phyloP scores from a whole-genome alignment of 2,329 filamentous ascomycete genomes.

The Tolypocladium album region DNA sequence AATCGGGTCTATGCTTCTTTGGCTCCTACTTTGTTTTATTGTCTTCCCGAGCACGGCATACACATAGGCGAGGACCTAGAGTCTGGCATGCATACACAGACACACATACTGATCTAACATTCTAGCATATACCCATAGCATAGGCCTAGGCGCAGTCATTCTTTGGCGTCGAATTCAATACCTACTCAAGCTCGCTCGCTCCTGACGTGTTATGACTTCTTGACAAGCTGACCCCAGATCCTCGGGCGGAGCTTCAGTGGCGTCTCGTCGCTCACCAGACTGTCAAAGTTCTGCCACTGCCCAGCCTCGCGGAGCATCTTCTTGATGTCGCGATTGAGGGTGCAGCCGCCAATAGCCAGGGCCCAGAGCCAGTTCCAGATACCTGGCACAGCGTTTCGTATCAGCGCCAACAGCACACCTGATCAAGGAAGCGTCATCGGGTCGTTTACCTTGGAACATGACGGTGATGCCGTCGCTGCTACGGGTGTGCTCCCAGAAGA shows the following conservation, averaged over 20 bases:
- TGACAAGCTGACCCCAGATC: constrained; percentile 18
- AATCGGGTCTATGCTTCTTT: not conserved
- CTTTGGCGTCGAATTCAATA: not conserved
- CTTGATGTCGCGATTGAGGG: constrained; percentile 15
- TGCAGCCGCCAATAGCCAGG: constrained; percentile 18
- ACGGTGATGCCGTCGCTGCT: constrained; percentile 16
- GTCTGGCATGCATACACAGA: not conserved
- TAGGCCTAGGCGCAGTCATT: constrained; percentile 15
- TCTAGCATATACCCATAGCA: constrained; percentile 26
- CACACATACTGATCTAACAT: constrained; percentile 13
- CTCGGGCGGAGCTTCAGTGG: constrained; percentile 17
- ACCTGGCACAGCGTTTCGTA: constrained; percentile 5
- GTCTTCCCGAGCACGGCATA: constrained; percentile 1
- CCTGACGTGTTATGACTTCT: constrained; percentile 2
- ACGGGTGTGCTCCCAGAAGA: constrained; percentile 33
- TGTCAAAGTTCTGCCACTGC: constrained; percentile 19
- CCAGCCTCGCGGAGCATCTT: constrained; percentile 15
- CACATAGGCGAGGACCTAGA: not conserved
- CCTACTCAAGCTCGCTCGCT: not conserved
- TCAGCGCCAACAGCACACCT: constrained; percentile 1
- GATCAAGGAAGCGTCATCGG: not conserved
- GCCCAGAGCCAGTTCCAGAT: constrained; percentile 19
- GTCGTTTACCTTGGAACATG: constrained; percentile 14
- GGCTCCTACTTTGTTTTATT: constrained; percentile 4
- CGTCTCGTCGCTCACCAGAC: constrained; percentile 15